Evolutionary conservation across 129 eudicot genomes (phyloP).

Genomic region (Oenanthe sinensis): DNA sequence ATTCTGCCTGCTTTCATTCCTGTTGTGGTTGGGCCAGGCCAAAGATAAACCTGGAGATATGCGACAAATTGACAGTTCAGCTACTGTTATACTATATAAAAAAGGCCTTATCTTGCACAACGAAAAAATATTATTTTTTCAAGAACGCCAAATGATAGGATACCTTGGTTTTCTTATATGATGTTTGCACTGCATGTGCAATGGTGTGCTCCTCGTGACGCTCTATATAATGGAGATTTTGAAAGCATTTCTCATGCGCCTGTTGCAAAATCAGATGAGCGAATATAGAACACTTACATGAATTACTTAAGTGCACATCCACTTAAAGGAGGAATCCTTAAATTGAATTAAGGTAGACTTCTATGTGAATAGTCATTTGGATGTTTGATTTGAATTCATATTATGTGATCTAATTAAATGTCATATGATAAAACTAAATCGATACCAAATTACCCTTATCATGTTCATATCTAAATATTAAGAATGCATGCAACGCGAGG

Average conservation of each 20-base stretch:
- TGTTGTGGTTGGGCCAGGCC: slow-evolving; percentile 80
- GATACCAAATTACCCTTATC: no score
- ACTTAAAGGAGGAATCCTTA: neutral
- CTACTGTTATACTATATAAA: neutral
- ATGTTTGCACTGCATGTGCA: slow-evolving; percentile 86
- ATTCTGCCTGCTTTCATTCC: slow-evolving; percentile 91
- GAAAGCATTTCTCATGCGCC: slow-evolving; percentile 86
- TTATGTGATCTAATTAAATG: neutral
- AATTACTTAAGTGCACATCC: neutral
- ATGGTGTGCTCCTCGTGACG: slow-evolving; percentile 95
- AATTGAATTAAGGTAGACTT: neutral
- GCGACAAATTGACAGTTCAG: neutral
- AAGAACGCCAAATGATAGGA: neutral
- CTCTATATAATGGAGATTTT: slow-evolving; percentile 85
- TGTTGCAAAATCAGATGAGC: slow-evolving; percentile 19
- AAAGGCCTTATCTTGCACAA: neutral
- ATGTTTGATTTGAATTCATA: neutral
- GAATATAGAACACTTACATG: neutral
- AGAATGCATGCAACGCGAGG: neutral
- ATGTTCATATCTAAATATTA: neutral
- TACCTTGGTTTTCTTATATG: slow-evolving; percentile 94
- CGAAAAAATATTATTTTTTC: neutral
- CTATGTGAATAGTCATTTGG: neutral
- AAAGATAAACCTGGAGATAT: slow-evolving; percentile 58
- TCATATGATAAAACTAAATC: no score